phyloP scores from a whole-genome alignment of 768 basidiomycete species.

The Pulveroboletus sp. region DNA sequence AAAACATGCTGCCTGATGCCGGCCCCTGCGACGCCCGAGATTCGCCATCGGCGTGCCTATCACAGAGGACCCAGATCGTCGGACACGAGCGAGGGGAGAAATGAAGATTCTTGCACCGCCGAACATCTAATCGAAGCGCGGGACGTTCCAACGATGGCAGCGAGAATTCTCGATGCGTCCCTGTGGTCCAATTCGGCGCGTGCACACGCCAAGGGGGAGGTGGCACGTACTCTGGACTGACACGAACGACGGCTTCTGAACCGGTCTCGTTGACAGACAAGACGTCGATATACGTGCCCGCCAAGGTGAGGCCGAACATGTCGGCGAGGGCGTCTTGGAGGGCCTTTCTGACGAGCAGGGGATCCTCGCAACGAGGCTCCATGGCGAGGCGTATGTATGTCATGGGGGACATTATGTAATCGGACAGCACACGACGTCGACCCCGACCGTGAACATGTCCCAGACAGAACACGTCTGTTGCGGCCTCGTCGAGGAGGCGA shows the following conservation, averaged over 20 bases:
- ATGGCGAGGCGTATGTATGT: constrained; percentile 23
- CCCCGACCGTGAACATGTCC: constrained; percentile 16
- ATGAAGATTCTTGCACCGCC: constrained; percentile 25
- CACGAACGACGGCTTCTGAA: constrained; percentile 23
- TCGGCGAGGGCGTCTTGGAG: constrained; percentile 54
- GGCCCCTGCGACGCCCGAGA: not conserved
- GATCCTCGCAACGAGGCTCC: constrained; percentile 33
- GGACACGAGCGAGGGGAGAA: constrained; percentile 30
- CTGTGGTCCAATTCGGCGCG: constrained; percentile 11
- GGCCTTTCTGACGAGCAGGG: constrained; percentile 46
- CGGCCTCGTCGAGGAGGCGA: constrained; percentile 51
- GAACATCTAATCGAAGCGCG: constrained; percentile 24
- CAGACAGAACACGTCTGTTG: constrained; percentile 35
- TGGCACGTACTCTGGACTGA: constrained; percentile 16
- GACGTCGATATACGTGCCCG: constrained; percentile 54
- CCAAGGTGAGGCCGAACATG: constrained; percentile 50
- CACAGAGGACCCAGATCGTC: constrained; percentile 6
- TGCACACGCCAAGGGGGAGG: not conserved
- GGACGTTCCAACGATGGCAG: constrained; percentile 23
- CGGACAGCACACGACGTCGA: constrained; percentile 12
- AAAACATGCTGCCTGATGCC: constrained; percentile 2
- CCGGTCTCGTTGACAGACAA: constrained; percentile 42
- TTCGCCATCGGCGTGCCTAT: constrained; percentile 10
- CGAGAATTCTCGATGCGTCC: constrained; percentile 23
- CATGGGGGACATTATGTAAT: constrained; percentile 25